phyloP scores from a whole-genome alignment of 2,329 filamentous ascomycete genomes.

The Colletotrichum nymphaeae region DNA sequence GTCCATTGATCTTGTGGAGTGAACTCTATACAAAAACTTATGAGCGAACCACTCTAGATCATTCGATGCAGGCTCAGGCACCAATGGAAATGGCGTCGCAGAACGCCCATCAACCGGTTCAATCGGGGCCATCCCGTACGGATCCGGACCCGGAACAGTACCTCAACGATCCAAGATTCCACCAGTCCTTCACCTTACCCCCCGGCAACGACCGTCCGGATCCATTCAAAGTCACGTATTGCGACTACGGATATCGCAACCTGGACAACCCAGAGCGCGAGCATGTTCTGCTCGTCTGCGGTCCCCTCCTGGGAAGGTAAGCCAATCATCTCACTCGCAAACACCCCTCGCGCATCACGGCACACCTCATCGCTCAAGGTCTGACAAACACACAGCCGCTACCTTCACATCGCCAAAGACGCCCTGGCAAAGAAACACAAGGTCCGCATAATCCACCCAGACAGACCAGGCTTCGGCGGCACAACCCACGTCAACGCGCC shows the following conservation, averaged over 20 bases:
- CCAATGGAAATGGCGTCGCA: neutral
- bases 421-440: conserved; percentile 43
- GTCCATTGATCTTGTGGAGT: neutral
- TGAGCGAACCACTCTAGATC: neutral
- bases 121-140: neutral
- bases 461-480: conserved; percentile 50
- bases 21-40: neutral
- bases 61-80: neutral
- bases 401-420: conserved; percentile 46
- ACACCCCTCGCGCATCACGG: neutral
- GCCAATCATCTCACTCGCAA: neutral
- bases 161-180: conserved; percentile 42
- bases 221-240: conserved; percentile 39
- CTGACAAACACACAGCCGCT: conserved; percentile 5
- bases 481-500: conserved; percentile 40
- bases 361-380: neutral
- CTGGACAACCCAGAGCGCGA: conserved; percentile 40
- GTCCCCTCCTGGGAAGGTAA: conserved; percentile 40
- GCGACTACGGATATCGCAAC: conserved; percentile 47
- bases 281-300: conserved; percentile 44
- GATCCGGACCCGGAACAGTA: conserved; percentile 21
- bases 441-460: conserved; percentile 46
- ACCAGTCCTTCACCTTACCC: conserved; percentile 41
- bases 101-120: neutral
- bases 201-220: conserved; percentile 37